Evolutionary conservation across 1,284 basidiomycete species (phyloP), one percentile per base, ranked within the genome.

Genomic region (Austroboletus novae-zelandiae): DNA sequence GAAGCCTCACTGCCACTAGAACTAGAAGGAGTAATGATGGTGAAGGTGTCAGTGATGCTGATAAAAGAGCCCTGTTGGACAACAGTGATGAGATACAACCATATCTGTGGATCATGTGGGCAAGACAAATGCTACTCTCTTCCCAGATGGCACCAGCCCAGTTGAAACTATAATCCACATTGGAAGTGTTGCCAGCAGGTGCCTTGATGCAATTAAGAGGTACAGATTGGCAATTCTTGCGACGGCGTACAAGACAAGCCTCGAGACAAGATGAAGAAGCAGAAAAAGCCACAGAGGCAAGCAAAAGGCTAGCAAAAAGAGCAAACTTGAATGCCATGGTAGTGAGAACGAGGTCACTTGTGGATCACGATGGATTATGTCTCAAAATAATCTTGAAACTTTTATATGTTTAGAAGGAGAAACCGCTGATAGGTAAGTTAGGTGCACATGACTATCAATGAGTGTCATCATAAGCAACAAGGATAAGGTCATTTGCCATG

Each of bases 241-340:
- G 44, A 41, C 48, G 61, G 29, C 54, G 57, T 40, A 51, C 40
- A 42, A 51, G 50, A 18, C 45, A 50, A 31, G 51, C 51, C 27
- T 20, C 48, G 0, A 51, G 15, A 4, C 50, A 46, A 40, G 60
- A 62, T 13, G 57, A 61, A 34, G 56, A 52, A 31, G 5, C 25
- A 6, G 61, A 58, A 13, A 65, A 17, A 42, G 43, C 43, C 25
- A 18, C 48, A 18, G 50, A 57, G 17, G 55, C 55, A 5, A 65
- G 55, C 25, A 65, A 52, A 50, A 64, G 39, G 44, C 37, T 62
- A 34, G 29, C 39, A 37, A 64, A 20, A 34, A 61, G 25, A 2
- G 51, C 18, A 20, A 51, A 39, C 27, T 49, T 65, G 43, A 50
- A 65, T 36, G 59, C 41, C 60, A 60, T 61, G 14, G 4, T 51